These are phyloP conservation scores for Panicum virgatum DNA, from an alignment of 202 grass and related monocot species.

Conservation along the genomic window DNA sequence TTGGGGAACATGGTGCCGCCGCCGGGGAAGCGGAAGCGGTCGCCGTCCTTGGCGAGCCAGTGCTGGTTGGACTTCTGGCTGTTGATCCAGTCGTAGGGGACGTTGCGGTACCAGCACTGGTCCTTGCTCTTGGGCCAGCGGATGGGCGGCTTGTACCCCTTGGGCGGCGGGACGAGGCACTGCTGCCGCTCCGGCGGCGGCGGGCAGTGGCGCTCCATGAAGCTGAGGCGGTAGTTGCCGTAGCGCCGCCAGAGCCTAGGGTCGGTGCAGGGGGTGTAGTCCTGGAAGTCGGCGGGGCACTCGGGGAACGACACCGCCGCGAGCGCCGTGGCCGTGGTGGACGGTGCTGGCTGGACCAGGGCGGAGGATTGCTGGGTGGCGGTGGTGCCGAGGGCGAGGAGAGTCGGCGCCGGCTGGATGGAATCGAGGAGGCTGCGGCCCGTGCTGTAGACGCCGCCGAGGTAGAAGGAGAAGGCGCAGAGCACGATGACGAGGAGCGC, in stretches of 20 bases:
- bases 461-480: slow-evolving; percentile 96
- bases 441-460: slow-evolving; percentile 90
- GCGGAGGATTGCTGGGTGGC: not conserved
- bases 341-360: not conserved
- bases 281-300: slow-evolving; percentile 78
- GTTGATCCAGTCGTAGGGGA: slow-evolving; percentile 99
- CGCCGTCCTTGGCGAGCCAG: slow-evolving; percentile 90
- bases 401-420: slow-evolving; percentile 26
- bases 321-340: not conserved
- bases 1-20: slow-evolving; percentile 99
- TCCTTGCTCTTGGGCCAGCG: slow-evolving; percentile 90
- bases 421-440: slow-evolving; percentile 58
- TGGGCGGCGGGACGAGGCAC: slow-evolving; percentile 82
- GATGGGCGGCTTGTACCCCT: slow-evolving; percentile 82
- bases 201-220: slow-evolving; percentile 96
- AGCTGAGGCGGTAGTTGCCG: slow-evolving; percentile 87
- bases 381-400: not conserved
- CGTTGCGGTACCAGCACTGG: slow-evolving; percentile 99
- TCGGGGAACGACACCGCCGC: slow-evolving; percentile 44
- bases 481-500: slow-evolving; percentile 64
- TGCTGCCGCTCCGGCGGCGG: slow-evolving; percentile 61
- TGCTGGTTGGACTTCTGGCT: slow-evolving; percentile 97
- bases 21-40: slow-evolving; percentile 84
- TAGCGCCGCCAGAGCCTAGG: slow-evolving; percentile 80
- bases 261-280: slow-evolving; percentile 95